Base-by-base conservation (phyloP, 371 early-diverging fungal species). In the Apophysomyces ossiformis region DNA sequence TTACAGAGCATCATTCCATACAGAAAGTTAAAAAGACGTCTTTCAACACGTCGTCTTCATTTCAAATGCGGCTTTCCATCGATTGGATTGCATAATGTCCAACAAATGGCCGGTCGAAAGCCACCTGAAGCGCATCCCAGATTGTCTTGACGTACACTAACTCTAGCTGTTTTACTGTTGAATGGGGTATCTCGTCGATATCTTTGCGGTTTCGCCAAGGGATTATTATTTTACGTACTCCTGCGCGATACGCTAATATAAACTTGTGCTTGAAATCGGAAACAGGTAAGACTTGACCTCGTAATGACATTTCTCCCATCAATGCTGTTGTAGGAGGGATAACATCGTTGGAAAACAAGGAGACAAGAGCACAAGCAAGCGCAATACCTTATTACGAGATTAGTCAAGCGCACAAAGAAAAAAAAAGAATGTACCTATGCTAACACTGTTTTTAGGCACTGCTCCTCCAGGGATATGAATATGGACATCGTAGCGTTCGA, bases 261-360 rank as follows among this genome's bases (percentile, higher is more conserved):
- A 93, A 86, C 72, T 94, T 94, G 71, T 95, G 94, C 73, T 92
- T 92, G 72, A 95, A 88, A 4, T 94, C 94, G 0, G 94, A 93
- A 2, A 96, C 93, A 16, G 94, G 94, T 39, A 93, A 77, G 2
- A 96, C 94, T 47, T 87, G 82, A 0, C 96, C 96, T 5, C 92
- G 86, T 12, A 95, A 77, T 0, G 94, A 92, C 18, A 96, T 86
- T 74, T 96, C 96, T 32, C 96, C 96, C 5, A 94, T 94, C 91
- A 94, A 92, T 7, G 91, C 92, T 0, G 87, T 85, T 5, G 82
- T 82, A 4, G 79, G 60, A 9, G 87, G 85, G 1, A 92, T 88
- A 32, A 80, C 73, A 26, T 72, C 79, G 11, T 80, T 83, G 12
- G 88, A 82, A 64, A 93, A 89, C 36, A 93, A 75, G 6, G 94